Evolutionary conservation across 179 eudicot genomes (phyloP).

Genomic region (Silene coronaria): DNA sequence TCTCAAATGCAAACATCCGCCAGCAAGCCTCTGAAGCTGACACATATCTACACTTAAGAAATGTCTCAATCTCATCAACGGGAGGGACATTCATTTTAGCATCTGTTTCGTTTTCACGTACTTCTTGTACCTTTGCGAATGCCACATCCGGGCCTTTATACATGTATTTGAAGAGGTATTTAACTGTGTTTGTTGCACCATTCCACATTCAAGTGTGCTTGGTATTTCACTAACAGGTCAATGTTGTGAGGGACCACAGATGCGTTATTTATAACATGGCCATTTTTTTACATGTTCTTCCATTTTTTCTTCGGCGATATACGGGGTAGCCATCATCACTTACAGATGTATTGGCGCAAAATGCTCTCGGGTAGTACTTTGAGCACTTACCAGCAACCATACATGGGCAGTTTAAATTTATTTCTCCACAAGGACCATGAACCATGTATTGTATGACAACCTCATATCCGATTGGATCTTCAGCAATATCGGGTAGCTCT

Average conservation of each 20-base stretch:
- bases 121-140: too few species aligned
- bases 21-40: constrained; percentile 22
- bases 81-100: neutral
- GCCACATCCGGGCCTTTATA: too few species aligned
- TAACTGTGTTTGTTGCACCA: too few species aligned
- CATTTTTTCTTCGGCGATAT: constrained; percentile 20
- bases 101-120: too few species aligned
- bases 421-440: too few species aligned
- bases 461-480: too few species aligned
- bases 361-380: too few species aligned
- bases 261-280: constrained; percentile 8
- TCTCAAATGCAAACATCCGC: constrained; percentile 20
- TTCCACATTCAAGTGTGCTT: constrained; percentile 29
- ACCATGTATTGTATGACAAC: too few species aligned
- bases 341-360: neutral
- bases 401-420: too few species aligned
- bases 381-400: too few species aligned
- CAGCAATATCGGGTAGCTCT: too few species aligned
- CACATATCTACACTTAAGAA: constrained; percentile 12
- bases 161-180: too few species aligned
- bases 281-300: neutral
- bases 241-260: constrained; percentile 21
- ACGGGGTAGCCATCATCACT: constrained; percentile 26
- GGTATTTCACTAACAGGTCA: constrained; percentile 12
- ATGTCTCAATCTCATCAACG: constrained; percentile 9